A percentile compares a stretch with the other conserved stretches of the same genome.
Conservation (phyloP, 164 flowering plant species). For the Annona squamosa region DNA sequence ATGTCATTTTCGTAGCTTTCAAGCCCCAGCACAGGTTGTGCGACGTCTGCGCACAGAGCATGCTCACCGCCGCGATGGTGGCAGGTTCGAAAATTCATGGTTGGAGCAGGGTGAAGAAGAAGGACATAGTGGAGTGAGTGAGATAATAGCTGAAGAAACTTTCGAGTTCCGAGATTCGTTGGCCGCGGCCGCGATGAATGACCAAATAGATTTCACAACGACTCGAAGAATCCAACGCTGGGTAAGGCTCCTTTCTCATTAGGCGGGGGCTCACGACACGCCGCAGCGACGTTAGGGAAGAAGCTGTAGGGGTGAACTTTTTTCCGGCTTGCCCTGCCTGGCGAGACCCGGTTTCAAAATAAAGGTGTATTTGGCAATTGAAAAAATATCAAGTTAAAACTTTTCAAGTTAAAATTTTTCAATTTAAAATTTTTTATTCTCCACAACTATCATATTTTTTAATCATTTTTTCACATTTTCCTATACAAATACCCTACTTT, state of each 20-base stretch:
- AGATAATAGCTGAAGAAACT: constrained; percentile 12
- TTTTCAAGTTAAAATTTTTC: no score
- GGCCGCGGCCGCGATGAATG: constrained; percentile 48
- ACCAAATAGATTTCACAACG: constrained; percentile 69
- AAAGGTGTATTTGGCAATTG: no score
- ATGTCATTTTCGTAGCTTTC: constrained; percentile 44
- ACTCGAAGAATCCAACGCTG: constrained; percentile 34
- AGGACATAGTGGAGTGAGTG: no score
- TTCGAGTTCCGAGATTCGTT: background rate
- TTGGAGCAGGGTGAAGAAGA: constrained; percentile 1
- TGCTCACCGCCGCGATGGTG: constrained; percentile 19
- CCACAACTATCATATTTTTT: no score
- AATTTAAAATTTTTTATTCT: no score
- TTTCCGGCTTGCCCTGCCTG: no score
- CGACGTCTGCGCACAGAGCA: constrained; percentile 64
- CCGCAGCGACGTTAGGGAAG: constrained; percentile 82
- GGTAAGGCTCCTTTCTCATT: constrained; percentile 14
- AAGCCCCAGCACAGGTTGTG: constrained; percentile 88
- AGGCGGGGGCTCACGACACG: constrained; percentile 64
- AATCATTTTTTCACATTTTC: no score
- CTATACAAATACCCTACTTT: no score
- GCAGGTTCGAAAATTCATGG: background rate
- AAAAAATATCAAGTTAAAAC: no score
- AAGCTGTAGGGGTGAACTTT: constrained; percentile 71
- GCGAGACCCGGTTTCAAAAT: no score